phyloP scores from a whole-genome alignment of 495 filamentous ascomycete genomes.

The Rostrohypoxylon terebratum region DNA sequence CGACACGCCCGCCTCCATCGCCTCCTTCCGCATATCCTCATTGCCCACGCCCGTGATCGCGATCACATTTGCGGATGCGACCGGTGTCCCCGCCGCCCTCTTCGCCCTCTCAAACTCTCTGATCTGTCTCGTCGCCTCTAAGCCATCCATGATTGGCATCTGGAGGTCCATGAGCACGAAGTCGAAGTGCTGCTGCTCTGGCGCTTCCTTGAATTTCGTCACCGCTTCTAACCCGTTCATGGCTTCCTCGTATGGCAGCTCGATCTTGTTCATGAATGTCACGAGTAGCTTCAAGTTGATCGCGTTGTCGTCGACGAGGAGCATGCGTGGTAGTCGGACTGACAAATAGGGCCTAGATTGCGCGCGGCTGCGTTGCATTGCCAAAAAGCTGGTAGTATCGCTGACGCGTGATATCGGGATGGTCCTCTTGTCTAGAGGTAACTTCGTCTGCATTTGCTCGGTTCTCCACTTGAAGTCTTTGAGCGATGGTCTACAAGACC shows the following conservation, averaged over 20 bases:
- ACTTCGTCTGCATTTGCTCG: slow-evolving; percentile 17
- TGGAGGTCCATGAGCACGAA: slow-evolving; percentile 74
- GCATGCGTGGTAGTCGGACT: slow-evolving; percentile 51
- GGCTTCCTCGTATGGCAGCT: slow-evolving; percentile 55
- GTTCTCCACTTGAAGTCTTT: slow-evolving; percentile 38
- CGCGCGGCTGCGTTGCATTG: slow-evolving; percentile 8
- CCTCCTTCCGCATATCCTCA: slow-evolving; percentile 70
- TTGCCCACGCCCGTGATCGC: slow-evolving; percentile 77
- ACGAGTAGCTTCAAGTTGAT: slow-evolving; percentile 79
- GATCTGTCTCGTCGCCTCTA: slow-evolving; percentile 68
- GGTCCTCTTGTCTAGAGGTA: neutral
- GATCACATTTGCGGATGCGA: slow-evolving; percentile 65
- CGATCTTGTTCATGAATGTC: slow-evolving; percentile 66
- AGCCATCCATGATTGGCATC: slow-evolving; percentile 75
- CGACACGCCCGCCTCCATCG: slow-evolving; percentile 72
- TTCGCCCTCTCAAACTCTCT: slow-evolving; percentile 61
- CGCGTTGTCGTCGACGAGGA: slow-evolving; percentile 80
- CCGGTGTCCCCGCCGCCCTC: neutral
- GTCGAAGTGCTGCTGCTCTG: slow-evolving; percentile 53
- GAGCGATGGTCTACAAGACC: slow-evolving; percentile 26
- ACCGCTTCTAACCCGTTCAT: slow-evolving; percentile 60
- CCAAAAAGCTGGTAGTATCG: neutral
- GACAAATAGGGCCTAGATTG: slow-evolving; percentile 12
- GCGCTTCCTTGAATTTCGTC: slow-evolving; percentile 49
- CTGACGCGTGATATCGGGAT: neutral